Evolutionary conservation across 2,329 filamentous ascomycete genomes (phyloP), one percentile per base, ranked within the genome.

Genomic region (Cladophialophora yegresii): DNA sequence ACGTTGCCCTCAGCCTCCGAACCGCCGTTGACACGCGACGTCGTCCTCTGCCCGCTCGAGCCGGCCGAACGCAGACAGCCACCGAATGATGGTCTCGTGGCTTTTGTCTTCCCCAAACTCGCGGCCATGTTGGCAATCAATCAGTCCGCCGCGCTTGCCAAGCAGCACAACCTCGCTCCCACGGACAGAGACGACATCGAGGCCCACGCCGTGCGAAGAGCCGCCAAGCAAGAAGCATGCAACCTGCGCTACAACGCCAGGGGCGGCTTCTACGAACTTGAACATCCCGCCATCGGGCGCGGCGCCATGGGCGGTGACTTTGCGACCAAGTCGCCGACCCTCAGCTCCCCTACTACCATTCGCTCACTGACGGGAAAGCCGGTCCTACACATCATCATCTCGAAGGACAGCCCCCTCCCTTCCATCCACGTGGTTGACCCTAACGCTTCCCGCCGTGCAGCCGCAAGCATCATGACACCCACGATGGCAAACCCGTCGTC

Each of bases 81-180:
- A 40, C 75, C 78, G 30, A 73, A 77, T 40, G 78, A 80, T 61
- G 79, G 78, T 3, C 75, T 81, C 9, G 73, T 81, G 1, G 75
- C 79, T 0, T 74, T 77, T 28, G 74, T 82, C 50, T 82, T 82
- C 67, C 80, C 81, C n/a, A 78, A 79, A 55, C 71, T 82, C 20
- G 81, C 81, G 13, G 80, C 79, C 53, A 79, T 82, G 71, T 73
- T 82, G 22, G 81, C 81, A 7, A 77, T 82, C 32, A 80, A 82
- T 47, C 77, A 81, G 58, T 77, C 79, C 12, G 72, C 73, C 12
- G 75, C 77, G 13, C 67, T 80, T 32, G 75, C 77, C 23, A 75
- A 75, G 47, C 68, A 77, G 54, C 76, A 81, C 60, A 69, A 73
- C 10, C 73, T 82, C 7, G 70, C 76, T 2, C 75, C 77, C 13